Base-by-base conservation (phyloP, 495 filamentous ascomycete genomes). In the Ramalina intermedia region DNA sequence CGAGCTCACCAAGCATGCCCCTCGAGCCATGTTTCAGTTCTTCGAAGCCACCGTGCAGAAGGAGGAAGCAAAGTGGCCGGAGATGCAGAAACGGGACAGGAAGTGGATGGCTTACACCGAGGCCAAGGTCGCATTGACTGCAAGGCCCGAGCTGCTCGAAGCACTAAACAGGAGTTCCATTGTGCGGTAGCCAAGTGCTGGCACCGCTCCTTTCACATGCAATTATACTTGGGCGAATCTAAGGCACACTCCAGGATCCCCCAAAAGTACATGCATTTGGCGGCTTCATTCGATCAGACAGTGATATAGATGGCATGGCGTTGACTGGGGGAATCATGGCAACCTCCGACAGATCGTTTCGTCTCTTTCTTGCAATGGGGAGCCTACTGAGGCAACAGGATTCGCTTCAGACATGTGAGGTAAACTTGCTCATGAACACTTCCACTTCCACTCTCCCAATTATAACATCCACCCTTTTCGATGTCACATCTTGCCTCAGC, bases 51-150 rank as follows among this genome's bases (percentile, higher is more conserved):
- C 70, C 14, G 89, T 96, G 52, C 75, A 84, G 55, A 77, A 78
- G 50, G 82, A 93, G 67, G 86, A 94, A 63, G 65, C 63, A 8
- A 75, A 87, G 46, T 98, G 91, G 91, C 91, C 91, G 4, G 91
- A 98, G 71, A 85, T 77, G 76, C 75, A 94, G 65, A 95, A 94
- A 70, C 75, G 91, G 51, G 79, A 75, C 62, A 79, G 93, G 47
- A 76, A 83, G 61, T 98, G 91, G 91, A 82, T 95, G 61, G 75
- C 78, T 12, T 96, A 84, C 62, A 64, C 74, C 45, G 76, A 90
- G 63, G 91, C 93, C n/a, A 76, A 73, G 47, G 72, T 79, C 51
- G 81, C 80, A 37, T 72, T 98, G 56, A 74, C 74, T 48, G 75
- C 76, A 52, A 75, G 91, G 37, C 90, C 90, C 14, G 93, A 96